Percentiles rank a stretch among this genome's conserved stretches.
Conservation (phyloP, 192 early-diverging fungal genomes). For the Cetraspora pellucida region DNA sequence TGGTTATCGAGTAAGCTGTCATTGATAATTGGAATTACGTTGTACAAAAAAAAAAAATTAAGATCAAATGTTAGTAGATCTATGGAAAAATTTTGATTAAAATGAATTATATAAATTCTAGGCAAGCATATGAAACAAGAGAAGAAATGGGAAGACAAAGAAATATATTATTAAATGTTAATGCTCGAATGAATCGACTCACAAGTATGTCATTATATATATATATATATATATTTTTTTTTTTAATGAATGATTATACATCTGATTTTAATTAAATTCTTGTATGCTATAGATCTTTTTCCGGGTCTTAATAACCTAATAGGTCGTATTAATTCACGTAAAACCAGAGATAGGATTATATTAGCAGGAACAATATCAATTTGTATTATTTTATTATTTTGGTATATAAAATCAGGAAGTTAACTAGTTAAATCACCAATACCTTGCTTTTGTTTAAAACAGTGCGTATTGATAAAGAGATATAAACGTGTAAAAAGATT, state of each 20-base stretch:
- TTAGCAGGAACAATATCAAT: slow-evolving; percentile 68
- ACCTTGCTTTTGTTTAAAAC: no score
- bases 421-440: no score
- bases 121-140: slow-evolving; percentile 74
- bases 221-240: neutral
- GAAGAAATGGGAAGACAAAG: slow-evolving; percentile 69
- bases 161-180: slow-evolving; percentile 54
- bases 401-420: slow-evolving; percentile 7
- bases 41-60: neutral
- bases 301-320: slow-evolving; percentile 75
- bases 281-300: slow-evolving; percentile 37
- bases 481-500: no score
- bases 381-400: slow-evolving; percentile 49
- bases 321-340: slow-evolving; percentile 64
- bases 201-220: slow-evolving; percentile 47
- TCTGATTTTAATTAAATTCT: neutral
- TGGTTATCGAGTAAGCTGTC: slow-evolving; percentile 71
- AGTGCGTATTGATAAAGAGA: no score
- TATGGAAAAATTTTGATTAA: neutral
- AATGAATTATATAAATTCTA: slow-evolving; percentile 37
- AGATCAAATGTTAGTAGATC: neutral
- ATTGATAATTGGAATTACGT: neutral
- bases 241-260: neutral
- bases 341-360: slow-evolving; percentile 72
- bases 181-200: slow-evolving; percentile 56